A percentile compares a stretch with the other conserved stretches of the same genome.
Conservation (phyloP, 441 rosid genomes). For the Croton setiger region DNA sequence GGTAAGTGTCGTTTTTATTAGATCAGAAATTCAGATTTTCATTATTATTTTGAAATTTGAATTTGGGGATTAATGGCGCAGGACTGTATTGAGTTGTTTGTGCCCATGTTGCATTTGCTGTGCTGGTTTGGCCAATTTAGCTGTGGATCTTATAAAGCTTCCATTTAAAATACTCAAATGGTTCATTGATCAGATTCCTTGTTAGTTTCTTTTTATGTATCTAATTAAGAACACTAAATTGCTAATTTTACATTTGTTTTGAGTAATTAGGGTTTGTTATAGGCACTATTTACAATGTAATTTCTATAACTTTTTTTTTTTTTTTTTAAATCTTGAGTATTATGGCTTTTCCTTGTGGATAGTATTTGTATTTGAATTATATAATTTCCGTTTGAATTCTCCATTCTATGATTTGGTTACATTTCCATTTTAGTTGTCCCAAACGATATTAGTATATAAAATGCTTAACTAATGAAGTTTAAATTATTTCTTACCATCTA, state of each 20-base stretch:
- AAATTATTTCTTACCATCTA: too few relatives aligned
- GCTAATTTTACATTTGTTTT: too few relatives aligned
- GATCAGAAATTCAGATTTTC: neutral
- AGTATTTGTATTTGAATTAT: too few relatives aligned
- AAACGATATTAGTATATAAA: too few relatives aligned
- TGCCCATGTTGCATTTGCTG: constrained; percentile 82
- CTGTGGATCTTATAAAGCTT: constrained; percentile 59
- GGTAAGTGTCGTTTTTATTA: constrained; percentile 38
- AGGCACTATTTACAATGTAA: neutral
- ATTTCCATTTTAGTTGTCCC: too few relatives aligned
- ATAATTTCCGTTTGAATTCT: too few relatives aligned
- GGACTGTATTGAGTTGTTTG: constrained; percentile 69
- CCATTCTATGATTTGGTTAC: too few relatives aligned
- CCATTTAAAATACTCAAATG: constrained; percentile 67
- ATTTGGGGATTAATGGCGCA: constrained; percentile 21
- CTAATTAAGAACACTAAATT: too few relatives aligned
- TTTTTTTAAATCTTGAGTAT: too few relatives aligned
- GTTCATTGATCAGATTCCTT: constrained; percentile 70
- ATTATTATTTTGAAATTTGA: neutral
- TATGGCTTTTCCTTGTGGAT: too few relatives aligned
- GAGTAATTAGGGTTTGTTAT: neutral
- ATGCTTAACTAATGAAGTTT: too few relatives aligned
- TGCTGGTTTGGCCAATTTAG: constrained; percentile 63
- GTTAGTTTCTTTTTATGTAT: constrained; percentile 25
- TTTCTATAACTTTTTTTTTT: neutral